Base-by-base conservation (phyloP, 75 land plant genomes). In the Cunninghamia lanceolata region DNA sequence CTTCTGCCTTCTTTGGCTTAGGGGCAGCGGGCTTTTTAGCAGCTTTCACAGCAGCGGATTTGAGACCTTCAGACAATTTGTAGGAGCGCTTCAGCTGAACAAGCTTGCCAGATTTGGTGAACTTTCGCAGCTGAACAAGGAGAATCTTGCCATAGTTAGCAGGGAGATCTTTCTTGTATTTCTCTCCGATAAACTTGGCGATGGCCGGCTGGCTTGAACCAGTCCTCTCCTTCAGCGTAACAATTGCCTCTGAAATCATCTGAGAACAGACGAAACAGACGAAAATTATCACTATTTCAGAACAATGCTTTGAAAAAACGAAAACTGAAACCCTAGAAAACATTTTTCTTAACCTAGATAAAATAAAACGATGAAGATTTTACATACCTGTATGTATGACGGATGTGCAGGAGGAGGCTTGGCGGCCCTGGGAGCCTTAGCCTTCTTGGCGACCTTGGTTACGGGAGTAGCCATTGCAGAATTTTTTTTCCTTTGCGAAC, bases 181-280 rank as follows among this genome's bases (percentile, higher is more conserved):
- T 89, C 38, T 59, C 92, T 2, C 87, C 92, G 17, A 91, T 47
- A 15, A 70, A 90, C 43, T 91, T 91, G 0, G 91, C 91, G n/a
- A 91, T 89, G 38, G 86, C 86, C 63, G 46, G 63, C 88, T 90
- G 88, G 79, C 92, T 91, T 8, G 92, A 91, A 19, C 92, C 92
- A 10, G 87, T 89, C 6, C 92, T 84, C 84, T 91, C 92, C 88
- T 91, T 91, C 78, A 91, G 71, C 34, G 88, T 77, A 10, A 71
- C 4, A 59, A 89, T 91, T 36, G 91, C 91, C 34, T 91, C 92
- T 73, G 79, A 79, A 34, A 91, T 84, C 92, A 91, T 91, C 85
- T 86, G 73, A 14, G 6, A 34, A 28, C 45, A 34, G 5, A 77
- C 28, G 30, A 40, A 34, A 28, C 45, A 34, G 5, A 77, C 28